Evolutionary conservation across 495 filamentous ascomycete species (phyloP), one percentile per base, ranked within the genome.

Genomic region (Cryomyces minteri): DNA sequence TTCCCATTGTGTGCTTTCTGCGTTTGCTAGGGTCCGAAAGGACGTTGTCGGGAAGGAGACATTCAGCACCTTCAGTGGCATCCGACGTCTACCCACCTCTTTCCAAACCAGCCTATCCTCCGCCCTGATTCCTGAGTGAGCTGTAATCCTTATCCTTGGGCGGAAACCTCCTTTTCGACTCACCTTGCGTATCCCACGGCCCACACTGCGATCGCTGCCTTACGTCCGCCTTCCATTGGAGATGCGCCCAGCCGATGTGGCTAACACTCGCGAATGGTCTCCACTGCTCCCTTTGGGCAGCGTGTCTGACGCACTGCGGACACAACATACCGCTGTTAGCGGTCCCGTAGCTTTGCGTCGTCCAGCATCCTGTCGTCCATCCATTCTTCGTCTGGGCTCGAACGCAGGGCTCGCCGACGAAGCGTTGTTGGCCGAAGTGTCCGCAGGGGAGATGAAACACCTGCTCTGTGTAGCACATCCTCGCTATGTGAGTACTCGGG

Each of bases 381-480:
- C 34, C 9, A 3, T 14, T 14, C 9, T 38, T 38, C 9, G 34
- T 9, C 9, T 10, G 34, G 34, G 34, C 34, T 38, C 54, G 48
- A 11, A 43, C 33, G 43, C 54, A 56, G n/a, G 54, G 54, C 14
- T 47, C 43, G n/a, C 53, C 50, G 36, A 44, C 43, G 37, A 56
- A 48, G 28, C 51, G 32, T 33, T 46, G 33, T 4, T 46, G 43
- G 7, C 51, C 51, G 48, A 51, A 56, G 46, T 56, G 54, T 4
- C 46, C 11, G 41, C 54, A 56, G 4, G 48, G 31, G 8, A 9
- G 12, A 32, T 56, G 53, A 38, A 48, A 56, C n/a, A 56, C 51
- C 36, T 53, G 31, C 33, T 56, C 54, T 4, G 44, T 51, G 18
- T 44, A 36, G 41, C 54, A 56, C 54, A 56, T 56, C 18, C 18